These are phyloP conservation scores for Metarhizium sp. DNA, from an alignment of 2,329 filamentous ascomycete species.

Conservation along the genomic window DNA sequence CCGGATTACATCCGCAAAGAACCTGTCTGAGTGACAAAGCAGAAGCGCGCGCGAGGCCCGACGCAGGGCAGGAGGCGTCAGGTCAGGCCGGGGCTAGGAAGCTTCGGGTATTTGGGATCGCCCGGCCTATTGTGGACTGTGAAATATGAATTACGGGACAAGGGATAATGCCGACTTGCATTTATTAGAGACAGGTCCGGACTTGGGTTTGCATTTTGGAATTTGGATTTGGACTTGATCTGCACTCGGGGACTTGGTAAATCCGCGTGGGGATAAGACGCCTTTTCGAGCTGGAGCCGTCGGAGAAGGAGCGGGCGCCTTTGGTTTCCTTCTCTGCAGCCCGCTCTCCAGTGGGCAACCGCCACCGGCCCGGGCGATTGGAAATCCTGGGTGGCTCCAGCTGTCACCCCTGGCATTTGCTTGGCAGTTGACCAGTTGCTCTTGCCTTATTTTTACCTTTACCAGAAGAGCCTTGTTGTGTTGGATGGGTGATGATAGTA, in stretches of 20 bases:
- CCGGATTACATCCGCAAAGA: not conserved
- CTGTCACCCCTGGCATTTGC: not conserved
- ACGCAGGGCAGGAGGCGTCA: not conserved
- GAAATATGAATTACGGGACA: not conserved
- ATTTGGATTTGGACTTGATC: too few species aligned
- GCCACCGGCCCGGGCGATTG: not conserved
- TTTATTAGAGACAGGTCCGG: not conserved
- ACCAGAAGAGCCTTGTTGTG: too few species aligned
- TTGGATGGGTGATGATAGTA: too few species aligned
- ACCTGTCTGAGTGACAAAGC: not conserved
- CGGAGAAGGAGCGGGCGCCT: not conserved
- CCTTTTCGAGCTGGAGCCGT: not conserved
- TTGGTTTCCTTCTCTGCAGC: not conserved
- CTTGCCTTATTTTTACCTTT: too few species aligned
- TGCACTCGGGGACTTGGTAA: too few species aligned
- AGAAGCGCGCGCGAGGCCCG: not conserved
- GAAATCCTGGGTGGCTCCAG: not conserved
- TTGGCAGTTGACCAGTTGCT: too few species aligned
- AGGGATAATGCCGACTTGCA: not conserved
- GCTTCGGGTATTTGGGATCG: not conserved
- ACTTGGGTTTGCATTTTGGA: not conserved
- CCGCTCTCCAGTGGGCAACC: not conserved
- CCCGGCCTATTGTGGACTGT: not conserved
- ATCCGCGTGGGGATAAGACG: not conserved
- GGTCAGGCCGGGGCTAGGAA: not conserved